Base-by-base conservation (phyloP, 805 yeast genomes). In the Pichia ethanolica region DNA sequence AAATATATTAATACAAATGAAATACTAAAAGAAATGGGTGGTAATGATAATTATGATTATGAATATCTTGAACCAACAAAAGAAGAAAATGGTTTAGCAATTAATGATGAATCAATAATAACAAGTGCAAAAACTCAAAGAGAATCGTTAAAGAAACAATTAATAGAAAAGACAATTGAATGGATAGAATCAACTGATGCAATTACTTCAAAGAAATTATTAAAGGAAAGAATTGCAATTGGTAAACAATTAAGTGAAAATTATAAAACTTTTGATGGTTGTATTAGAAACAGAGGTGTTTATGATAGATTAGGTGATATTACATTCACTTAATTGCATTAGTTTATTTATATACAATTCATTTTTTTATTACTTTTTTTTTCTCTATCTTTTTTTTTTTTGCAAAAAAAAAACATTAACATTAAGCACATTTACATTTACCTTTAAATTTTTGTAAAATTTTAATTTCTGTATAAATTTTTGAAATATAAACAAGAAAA, bases 1-100 rank as follows among this genome's bases (percentile, higher is more conserved):
- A 74, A 83, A 56, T 79, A 71, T 63, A 79, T 91, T 38, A 81
- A 78, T 42, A 62, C 68, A 32, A 70, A 78, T 30, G 72, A 78
- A 59, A 74, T 93, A 54, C 90, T 95, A 33, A 69, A 72, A 54
- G 78, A 75, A 38, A 66, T 90, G 51, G 97, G 96, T 11, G 98
- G 98, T 40, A 71, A 74, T 10, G 83, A 82, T 54, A 67, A 64
- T 26, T 75, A 70, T 55, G 82, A 79, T 51, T 78, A 75, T 69
- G 64, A 77, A 47, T 93, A 85, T 65, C 66, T 71, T 20, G 69
- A 69, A 39, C 96, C 97, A 34, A 72, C 75, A 10, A 71, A 71
- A 35, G 74, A 79, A 14, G 81, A 75, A 50, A 87, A 88, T 59
- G 73, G 70, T 36, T 61, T 73, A 42, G 52, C 74, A 41, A 56